phyloP scores from a whole-genome alignment of 129 eudicot genomes.

The Gnaphalium uliginosum region DNA sequence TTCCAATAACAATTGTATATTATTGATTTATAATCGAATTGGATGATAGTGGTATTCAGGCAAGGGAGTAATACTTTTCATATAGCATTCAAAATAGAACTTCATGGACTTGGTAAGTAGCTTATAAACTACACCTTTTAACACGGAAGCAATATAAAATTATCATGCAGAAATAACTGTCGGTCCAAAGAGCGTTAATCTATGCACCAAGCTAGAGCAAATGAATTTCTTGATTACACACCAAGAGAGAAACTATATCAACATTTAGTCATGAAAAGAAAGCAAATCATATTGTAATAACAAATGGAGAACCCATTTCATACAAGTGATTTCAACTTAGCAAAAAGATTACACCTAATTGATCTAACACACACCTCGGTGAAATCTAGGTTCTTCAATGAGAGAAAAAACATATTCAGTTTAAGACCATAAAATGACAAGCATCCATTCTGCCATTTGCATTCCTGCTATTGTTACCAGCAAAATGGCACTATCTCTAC shows the following conservation, averaged over 20 bases:
- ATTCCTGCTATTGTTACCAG: background rate
- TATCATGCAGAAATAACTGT: background rate
- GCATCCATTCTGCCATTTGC: background rate
- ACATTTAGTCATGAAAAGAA: too few species aligned
- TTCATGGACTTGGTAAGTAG: background rate
- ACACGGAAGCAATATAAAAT: too few species aligned
- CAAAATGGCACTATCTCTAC: background rate
- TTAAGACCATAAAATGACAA: background rate
- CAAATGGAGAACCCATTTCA: constrained; percentile 2
- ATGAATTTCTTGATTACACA: background rate
- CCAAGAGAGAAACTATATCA: background rate
- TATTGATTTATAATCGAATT: background rate
- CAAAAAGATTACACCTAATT: background rate
- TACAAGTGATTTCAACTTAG: constrained; percentile 3
- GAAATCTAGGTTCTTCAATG: background rate
- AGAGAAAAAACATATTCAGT: background rate
- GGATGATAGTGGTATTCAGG: background rate
- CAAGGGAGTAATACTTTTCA: constrained; percentile 2
- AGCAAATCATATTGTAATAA: too few species aligned
- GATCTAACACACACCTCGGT: constrained; percentile 1
- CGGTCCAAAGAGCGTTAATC: background rate
- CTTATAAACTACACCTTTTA: background rate
- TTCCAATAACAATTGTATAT: background rate
- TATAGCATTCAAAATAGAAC: background rate
- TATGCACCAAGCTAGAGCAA: background rate